Evolutionary conservation across 495 filamentous ascomycete species (phyloP), one percentile per base, ranked within the genome.

Genomic region (Talaromyces nanjingensis): DNA sequence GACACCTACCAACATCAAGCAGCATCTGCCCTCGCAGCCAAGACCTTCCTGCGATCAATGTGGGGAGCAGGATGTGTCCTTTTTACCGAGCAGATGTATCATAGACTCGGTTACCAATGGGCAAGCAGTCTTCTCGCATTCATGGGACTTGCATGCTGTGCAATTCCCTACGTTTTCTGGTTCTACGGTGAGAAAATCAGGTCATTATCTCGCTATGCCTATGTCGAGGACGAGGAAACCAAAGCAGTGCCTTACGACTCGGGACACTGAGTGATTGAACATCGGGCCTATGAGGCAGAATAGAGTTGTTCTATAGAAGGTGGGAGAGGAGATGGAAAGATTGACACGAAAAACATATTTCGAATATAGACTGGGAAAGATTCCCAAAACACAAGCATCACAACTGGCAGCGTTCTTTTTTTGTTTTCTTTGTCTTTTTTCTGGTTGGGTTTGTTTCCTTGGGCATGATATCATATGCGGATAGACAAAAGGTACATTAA

Each of bases 1-100:
- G 91, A 94, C 73, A 87, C 89, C 0, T 93, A 93, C 74, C 89
- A 91, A 71, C 86, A 91, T 71, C 88, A 91, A 75, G 91, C 91
- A n/a, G 90, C 91, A 0, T 90, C 87, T 6, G 90, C 90, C 0
- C 82, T 93, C n/a, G 90, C 90, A 2, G 90, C 90, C 56, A 93
- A 93, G 76, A 93, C 90, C 0, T 92, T 84, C 69, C 77, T 94
- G 52, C 83, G 91, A 6, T 87, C 84, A 8, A 87, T 92, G 72
- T 94, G 89, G 88, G 91, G 91, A 66, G 90, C 89, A 1, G 81
- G 74, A 9, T 83, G 83, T 1, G 89, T 92, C 0, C 78, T 94
- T 0, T 93, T 94, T 76, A 93, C 91, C 0, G 78, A 82, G 56
- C 89, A 93, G 73, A 92, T 94, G 90, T 93, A 91, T 69, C 68